Conservation (phyloP, 768 basidiomycete species). For the Mrakia hoshinonis region DNA sequence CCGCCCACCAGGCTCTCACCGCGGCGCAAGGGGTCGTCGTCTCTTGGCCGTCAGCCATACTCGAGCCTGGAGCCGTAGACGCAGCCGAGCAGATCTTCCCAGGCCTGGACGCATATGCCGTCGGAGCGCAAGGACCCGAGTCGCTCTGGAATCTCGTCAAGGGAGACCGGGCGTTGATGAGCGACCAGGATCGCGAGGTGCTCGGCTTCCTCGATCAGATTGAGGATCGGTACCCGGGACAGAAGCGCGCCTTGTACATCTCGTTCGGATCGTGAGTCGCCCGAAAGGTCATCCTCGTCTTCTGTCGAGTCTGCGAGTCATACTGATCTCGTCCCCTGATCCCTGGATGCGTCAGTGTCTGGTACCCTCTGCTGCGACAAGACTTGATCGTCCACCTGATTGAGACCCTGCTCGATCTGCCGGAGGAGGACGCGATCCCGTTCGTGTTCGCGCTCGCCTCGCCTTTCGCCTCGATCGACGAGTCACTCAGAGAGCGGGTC, state of each 20-base stretch:
- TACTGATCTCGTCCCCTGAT: background rate
- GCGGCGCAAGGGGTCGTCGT: background rate
- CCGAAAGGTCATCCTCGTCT: no score
- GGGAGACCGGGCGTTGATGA: background rate
- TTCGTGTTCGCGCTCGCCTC: constrained; percentile 6
- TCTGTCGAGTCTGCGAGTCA: no score
- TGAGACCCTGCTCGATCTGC: background rate
- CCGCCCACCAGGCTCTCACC: background rate
- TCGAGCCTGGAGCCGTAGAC: background rate
- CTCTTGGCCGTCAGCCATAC: background rate
- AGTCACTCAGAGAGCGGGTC: background rate
- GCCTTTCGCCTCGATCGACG: background rate
- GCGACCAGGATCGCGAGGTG: background rate
- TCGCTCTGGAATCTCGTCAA: background rate
- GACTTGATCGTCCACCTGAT: constrained; percentile 11
- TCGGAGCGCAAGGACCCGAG: background rate
- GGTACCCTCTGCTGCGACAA: background rate
- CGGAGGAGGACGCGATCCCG: background rate
- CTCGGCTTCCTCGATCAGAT: background rate
- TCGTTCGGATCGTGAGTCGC: constrained; percentile 1
- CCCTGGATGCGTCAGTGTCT: background rate
- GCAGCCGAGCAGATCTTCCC: background rate
- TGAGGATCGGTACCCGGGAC: background rate
- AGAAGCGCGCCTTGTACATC: background rate
- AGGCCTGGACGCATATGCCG: background rate